Conservation (phyloP, 441 rosid species). For the Raphanus hybrid region DNA sequence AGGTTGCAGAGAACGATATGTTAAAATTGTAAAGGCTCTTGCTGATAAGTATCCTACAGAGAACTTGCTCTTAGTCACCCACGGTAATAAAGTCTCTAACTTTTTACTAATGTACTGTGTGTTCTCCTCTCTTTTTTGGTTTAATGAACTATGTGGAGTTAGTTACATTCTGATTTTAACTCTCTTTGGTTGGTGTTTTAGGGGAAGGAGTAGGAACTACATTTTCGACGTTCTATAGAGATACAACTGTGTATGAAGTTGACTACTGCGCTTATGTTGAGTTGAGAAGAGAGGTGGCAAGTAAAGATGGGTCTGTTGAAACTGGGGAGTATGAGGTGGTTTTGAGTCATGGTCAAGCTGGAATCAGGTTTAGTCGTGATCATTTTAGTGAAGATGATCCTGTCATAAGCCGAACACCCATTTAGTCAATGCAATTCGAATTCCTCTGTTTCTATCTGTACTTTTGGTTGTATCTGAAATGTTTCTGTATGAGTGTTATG, state of each 20-base stretch:
- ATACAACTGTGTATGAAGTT: slow-evolving; percentile 54
- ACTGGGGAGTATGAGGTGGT: slow-evolving; percentile 57
- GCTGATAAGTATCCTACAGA: neutral
- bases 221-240: slow-evolving; percentile 59
- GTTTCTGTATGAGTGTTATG: slow-evolving; percentile 2
- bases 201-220: slow-evolving; percentile 89
- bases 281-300: slow-evolving; percentile 53
- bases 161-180: neutral
- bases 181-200: slow-evolving; percentile 26
- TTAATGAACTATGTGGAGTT: neutral
- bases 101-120: neutral
- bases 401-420: slow-evolving; percentile 37
- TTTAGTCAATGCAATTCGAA: neutral
- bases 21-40: slow-evolving; percentile 56
- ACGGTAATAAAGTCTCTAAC: slow-evolving; percentile 55
- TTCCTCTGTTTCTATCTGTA: slow-evolving; percentile 31
- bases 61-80: slow-evolving; percentile 50
- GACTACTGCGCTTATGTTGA: slow-evolving; percentile 72
- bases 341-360: slow-evolving; percentile 46
- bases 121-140: neutral
- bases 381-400: slow-evolving; percentile 21
- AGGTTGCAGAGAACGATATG: slow-evolving; percentile 66
- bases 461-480: slow-evolving; percentile 27
- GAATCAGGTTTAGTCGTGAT: slow-evolving; percentile 46
- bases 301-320: slow-evolving; percentile 38